These are phyloP conservation scores for Schwanniomyces sp. DNA, from an alignment of 805 yeast genomes.

Conservation along the genomic window DNA sequence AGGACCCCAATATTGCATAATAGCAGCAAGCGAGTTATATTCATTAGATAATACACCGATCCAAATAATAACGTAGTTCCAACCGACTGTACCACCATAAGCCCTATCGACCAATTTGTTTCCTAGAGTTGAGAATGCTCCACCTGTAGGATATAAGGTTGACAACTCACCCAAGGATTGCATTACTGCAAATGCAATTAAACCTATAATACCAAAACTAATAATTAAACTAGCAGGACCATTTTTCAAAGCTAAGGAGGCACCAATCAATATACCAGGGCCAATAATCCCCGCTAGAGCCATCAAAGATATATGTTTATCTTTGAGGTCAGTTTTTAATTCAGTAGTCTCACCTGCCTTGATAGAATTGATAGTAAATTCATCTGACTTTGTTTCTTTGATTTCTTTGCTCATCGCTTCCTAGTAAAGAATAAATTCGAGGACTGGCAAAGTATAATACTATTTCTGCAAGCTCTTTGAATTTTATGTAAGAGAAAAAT, in stretches of 20 bases:
- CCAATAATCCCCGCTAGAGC: slow-evolving; percentile 62
- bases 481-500: too few species aligned
- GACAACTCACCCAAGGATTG: slow-evolving; percentile 57
- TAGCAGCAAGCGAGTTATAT: slow-evolving; percentile 52
- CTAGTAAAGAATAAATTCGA: too few species aligned
- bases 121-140: slow-evolving; percentile 53
- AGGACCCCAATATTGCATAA: slow-evolving; percentile 50
- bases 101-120: slow-evolving; percentile 53
- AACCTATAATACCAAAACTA: slow-evolving; percentile 53
- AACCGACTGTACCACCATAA: slow-evolving; percentile 56
- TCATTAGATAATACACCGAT: slow-evolving; percentile 54
- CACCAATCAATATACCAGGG: slow-evolving; percentile 56
- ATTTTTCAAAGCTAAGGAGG: slow-evolving; percentile 48
- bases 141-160: slow-evolving; percentile 50
- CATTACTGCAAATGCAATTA: slow-evolving; percentile 56
- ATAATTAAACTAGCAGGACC: slow-evolving; percentile 55
- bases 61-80: slow-evolving; percentile 57
- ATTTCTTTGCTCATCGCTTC: not conserved
- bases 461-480: too few species aligned
- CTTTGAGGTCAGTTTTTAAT: slow-evolving; percentile 47
- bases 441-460: too few species aligned
- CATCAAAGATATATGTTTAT: slow-evolving; percentile 50
- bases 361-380: not conserved
- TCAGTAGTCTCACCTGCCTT: not conserved
- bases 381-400: not conserved